Conservation (phyloP, 179 eudicot genomes). For the Dionaea muscipula region DNA sequence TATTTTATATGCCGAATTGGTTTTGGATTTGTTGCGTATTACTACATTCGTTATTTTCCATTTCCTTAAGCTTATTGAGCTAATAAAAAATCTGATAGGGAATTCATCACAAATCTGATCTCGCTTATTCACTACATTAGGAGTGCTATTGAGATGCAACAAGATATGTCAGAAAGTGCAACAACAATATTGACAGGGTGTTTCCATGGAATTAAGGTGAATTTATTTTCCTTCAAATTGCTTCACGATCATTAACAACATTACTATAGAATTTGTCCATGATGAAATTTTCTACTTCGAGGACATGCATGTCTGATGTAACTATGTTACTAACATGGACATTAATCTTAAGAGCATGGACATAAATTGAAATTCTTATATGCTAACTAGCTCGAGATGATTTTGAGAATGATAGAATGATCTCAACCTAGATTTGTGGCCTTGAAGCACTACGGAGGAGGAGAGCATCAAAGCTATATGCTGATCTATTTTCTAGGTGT, state of each 20-base stretch:
- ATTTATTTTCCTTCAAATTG: neutral
- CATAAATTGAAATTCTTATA: neutral
- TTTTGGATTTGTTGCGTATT: no score
- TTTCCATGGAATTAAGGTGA: conserved; percentile 81
- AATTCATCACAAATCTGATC: conserved; percentile 37
- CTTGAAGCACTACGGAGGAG: neutral
- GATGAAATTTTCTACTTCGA: conserved; percentile 2
- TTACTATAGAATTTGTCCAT: no score
- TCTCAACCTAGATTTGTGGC: neutral
- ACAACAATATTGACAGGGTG: conserved; percentile 63
- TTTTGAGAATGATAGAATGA: neutral
- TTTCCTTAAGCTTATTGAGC: conserved; percentile 6
- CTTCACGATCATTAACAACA: no score
- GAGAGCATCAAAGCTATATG: neutral
- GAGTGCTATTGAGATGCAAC: conserved; percentile 28
- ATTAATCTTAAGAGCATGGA: neutral
- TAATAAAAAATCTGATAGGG: conserved; percentile 34
- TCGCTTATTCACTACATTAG: conserved; percentile 26
- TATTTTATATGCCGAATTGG: no score
- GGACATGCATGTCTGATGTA: neutral
- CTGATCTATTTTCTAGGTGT: neutral
- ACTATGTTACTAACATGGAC: neutral
- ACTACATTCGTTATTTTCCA: neutral
- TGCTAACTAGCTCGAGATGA: neutral
- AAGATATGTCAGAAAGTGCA: conserved; percentile 24